These are phyloP conservation scores for Oryza meyeriana DNA, from an alignment of 176 grass and related monocot genomes.

Conservation along the genomic window DNA sequence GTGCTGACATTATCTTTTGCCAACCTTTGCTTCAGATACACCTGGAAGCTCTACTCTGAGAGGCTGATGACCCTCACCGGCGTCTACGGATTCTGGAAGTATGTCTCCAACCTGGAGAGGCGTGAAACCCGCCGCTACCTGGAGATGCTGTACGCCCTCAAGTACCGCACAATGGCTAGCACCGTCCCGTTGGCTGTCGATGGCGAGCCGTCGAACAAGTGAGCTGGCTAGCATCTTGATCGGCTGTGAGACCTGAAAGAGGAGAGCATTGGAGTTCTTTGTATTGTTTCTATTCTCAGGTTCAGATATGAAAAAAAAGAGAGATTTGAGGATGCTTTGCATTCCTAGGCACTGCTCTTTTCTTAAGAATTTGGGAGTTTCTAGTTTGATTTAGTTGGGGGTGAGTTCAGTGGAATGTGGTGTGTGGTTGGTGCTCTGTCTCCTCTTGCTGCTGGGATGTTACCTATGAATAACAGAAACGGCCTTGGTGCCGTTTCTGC, in stretches of 20 bases:
- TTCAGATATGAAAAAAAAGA: slow-evolving; percentile 25
- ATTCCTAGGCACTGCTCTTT: slow-evolving; percentile 28
- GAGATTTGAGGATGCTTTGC: slow-evolving; percentile 38
- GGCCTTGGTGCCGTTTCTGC: slow-evolving; percentile 39
- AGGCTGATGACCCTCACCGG: slow-evolving; percentile 96
- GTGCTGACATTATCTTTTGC: not conserved
- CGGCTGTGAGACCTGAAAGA: not conserved
- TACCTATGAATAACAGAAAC: slow-evolving; percentile 33
- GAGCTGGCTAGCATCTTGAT: slow-evolving; percentile 15
- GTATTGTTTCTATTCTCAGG: slow-evolving; percentile 1
- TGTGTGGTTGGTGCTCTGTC: slow-evolving; percentile 28
- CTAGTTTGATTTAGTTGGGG: slow-evolving; percentile 30
- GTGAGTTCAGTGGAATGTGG: slow-evolving; percentile 27
- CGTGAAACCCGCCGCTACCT: slow-evolving; percentile 95
- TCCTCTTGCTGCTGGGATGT: slow-evolving; percentile 42
- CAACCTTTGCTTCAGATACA: slow-evolving; percentile 53
- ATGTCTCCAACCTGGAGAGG: slow-evolving; percentile 96
- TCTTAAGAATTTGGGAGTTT: slow-evolving; percentile 26
- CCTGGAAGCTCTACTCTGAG: slow-evolving; percentile 98
- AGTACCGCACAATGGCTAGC: slow-evolving; percentile 87
- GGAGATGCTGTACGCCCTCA: slow-evolving; percentile 99
- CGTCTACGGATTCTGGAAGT: slow-evolving; percentile 99
- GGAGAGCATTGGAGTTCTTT: slow-evolving; percentile 27
- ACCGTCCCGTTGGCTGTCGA: slow-evolving; percentile 87
- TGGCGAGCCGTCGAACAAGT: slow-evolving; percentile 51